Evolutionary conservation across 768 basidiomycete genomes (phyloP), one percentile per base, ranked within the genome.

Genomic region (Suillus subluteus): DNA sequence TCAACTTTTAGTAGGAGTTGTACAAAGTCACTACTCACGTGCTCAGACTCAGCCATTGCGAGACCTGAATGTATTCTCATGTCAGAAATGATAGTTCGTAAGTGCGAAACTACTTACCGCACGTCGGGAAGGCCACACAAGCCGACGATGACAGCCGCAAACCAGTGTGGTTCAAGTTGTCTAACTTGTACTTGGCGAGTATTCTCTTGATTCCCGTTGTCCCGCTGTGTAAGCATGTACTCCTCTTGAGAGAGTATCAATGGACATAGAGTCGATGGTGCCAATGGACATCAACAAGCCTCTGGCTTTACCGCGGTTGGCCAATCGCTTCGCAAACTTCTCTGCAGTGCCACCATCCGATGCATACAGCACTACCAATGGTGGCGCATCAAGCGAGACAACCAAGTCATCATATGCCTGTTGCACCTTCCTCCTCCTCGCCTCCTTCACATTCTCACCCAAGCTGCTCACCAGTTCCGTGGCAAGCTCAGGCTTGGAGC

Each of bases 41-140:
- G 79, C 74, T 92, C 90, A 11, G 88, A 90, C 74, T 91, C 91
- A 23, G 91, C 91, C 91, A 92, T 91, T 11, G 91, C 91, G 35
- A 91, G 83, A 72, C 88, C 88, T 81, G 71, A 16, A 50, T 38
- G 12, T 3, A 35, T 15, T 23, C 55, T 15, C 32, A 38, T 61
- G 40, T 61, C 15, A 61, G 26, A 61, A 43, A 70, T 32, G 68
- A 43, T 65, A 68, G 56, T 3, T 35, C 35, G 12, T 21, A 2
- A 7, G 0, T 15, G 8, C 0, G 9, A 41, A 35, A 40, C 54
- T 30, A 74, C 83, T 69, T 68, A 76, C 89, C 94, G 77, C 95
- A 98, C 13, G 96, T 98, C 1, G 98, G 98, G 84, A 99, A 96
- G 3, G 97, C 91, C 65, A 99, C 98, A 80, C 98, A 99, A 16